Percentiles rank a stretch among this genome's conserved stretches.
phyloP scores from a whole-genome alignment of 768 basidiomycete genomes.

The Coprinellus micaceus region DNA sequence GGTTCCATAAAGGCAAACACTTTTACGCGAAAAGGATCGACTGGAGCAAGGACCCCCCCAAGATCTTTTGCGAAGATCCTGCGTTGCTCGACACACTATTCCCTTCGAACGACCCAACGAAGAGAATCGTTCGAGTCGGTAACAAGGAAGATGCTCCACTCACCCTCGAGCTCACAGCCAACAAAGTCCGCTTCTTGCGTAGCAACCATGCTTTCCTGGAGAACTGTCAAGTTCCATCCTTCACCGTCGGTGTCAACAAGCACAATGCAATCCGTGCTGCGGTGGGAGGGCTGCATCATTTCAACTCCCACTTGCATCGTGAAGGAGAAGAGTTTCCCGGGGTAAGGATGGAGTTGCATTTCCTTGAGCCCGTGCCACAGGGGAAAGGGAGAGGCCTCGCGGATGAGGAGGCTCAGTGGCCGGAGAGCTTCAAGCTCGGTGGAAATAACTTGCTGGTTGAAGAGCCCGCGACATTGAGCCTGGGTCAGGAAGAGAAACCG shows the following conservation, averaged over 20 bases:
- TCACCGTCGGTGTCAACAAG: conserved; percentile 7
- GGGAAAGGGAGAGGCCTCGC: conserved; percentile 8
- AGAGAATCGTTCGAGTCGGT: conserved; percentile 15
- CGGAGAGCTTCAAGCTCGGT: conserved; percentile 15
- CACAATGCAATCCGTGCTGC: conserved; percentile 16
- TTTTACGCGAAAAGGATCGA: conserved; percentile 26
- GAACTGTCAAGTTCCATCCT: conserved; percentile 14
- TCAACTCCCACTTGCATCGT: conserved; percentile 28
- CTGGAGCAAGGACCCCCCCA: conserved; percentile 14
- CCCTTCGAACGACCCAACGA: conserved; percentile 9
- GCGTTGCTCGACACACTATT: conserved; percentile 25
- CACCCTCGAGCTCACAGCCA: conserved; percentile 21
- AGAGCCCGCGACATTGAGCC: conserved; percentile 24
- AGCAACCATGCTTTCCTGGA: conserved; percentile 21
- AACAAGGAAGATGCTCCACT: conserved; percentile 12
- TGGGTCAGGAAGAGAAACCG: conserved; percentile 14
- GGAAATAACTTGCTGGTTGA: conserved; percentile 26
- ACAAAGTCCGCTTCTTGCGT: conserved; percentile 17
- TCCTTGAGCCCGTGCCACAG: conserved; percentile 21
- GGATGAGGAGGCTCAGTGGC: too few relatives aligned
- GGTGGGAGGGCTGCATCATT: conserved; percentile 19
- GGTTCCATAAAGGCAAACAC: conserved; percentile 12
- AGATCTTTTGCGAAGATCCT: conserved; percentile 23
- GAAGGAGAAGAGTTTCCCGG: conserved; percentile 19
- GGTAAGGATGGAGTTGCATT: conserved; percentile 30